phyloP scores from a whole-genome alignment of 1,284 basidiomycete species.

The Ceratobasidium sp. region DNA sequence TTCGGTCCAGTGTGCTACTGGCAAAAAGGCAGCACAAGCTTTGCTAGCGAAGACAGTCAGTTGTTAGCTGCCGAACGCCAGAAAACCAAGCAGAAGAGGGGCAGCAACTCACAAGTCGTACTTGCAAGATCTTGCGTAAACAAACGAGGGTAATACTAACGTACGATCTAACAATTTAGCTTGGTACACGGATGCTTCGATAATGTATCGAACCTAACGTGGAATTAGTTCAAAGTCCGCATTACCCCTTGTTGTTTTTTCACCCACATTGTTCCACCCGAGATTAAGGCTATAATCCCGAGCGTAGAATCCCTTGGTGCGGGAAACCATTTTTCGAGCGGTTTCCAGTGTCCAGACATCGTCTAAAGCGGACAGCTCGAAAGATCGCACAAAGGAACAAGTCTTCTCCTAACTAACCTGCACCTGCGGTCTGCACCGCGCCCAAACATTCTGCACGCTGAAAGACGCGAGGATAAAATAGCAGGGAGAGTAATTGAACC shows the following conservation, averaged over 20 bases:
- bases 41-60: background rate
- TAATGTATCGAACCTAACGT: conserved; percentile 42
- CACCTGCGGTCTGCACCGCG: background rate
- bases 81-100: background rate
- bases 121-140: conserved; percentile 45
- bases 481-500: background rate
- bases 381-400: too few species aligned
- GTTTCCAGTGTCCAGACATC: conserved; percentile 11
- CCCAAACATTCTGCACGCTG: background rate
- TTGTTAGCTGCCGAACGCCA: background rate
- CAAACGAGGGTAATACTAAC: conserved; percentile 42
- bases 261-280: conserved; percentile 48
- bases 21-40: conserved; percentile 24
- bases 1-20: conserved; percentile 10
- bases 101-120: conserved; percentile 17
- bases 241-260: background rate
- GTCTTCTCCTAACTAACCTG: background rate
- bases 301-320: conserved; percentile 46
- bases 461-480: background rate
- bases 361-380: background rate
- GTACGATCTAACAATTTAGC: conserved; percentile 43
- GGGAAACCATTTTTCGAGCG: background rate
- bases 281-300: conserved; percentile 45
- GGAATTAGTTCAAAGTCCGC: background rate
- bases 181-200: conserved; percentile 40